phyloP scores from a whole-genome alignment of 2,329 filamentous ascomycete species.

The Plectosphaerella cucumerina region DNA sequence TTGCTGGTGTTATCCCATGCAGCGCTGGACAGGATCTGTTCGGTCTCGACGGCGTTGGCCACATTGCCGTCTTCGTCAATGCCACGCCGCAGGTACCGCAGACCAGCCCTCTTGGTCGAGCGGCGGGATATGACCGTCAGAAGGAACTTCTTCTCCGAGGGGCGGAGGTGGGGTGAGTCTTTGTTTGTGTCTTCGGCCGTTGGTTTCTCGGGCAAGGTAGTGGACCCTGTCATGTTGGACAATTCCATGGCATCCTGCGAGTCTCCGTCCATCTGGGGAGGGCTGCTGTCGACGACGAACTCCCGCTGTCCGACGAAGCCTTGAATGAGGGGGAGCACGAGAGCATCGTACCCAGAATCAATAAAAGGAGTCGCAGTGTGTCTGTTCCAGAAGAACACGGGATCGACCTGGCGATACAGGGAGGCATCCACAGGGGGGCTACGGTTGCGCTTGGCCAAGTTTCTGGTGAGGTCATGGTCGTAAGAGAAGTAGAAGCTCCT shows the following conservation, averaged over 20 bases:
- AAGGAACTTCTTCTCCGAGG: constrained; percentile 58
- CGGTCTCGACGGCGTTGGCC: constrained; percentile 91
- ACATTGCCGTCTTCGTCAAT: constrained; percentile 85
- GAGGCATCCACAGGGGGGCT: constrained; percentile 47
- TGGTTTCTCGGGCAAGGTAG: neutral
- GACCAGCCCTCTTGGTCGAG: constrained; percentile 78
- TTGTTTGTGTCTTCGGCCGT: constrained; percentile 15
- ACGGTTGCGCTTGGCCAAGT: constrained; percentile 39
- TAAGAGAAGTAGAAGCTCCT: constrained; percentile 94
- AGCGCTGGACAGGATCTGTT: constrained; percentile 79
- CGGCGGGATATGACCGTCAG: constrained; percentile 91
- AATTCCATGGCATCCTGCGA: constrained; percentile 44
- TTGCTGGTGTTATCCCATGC: constrained; percentile 59
- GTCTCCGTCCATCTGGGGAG: constrained; percentile 47
- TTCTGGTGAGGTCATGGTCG: constrained; percentile 84
- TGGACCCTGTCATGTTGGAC: constrained; percentile 28
- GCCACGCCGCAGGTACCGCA: constrained; percentile 86
- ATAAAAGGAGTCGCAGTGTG: constrained; percentile 72
- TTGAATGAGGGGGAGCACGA: constrained; percentile 82
- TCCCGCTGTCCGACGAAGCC: constrained; percentile 86
- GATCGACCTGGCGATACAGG: constrained; percentile 69
- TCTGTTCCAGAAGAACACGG: constrained; percentile 87
- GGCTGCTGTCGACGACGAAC: constrained; percentile 67
- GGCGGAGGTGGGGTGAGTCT: constrained; percentile 34
- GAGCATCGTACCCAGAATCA: constrained; percentile 63